Evolutionary conservation across 1,284 basidiomycete species (phyloP).

Genomic region (Apiotrichum porosum): DNA sequence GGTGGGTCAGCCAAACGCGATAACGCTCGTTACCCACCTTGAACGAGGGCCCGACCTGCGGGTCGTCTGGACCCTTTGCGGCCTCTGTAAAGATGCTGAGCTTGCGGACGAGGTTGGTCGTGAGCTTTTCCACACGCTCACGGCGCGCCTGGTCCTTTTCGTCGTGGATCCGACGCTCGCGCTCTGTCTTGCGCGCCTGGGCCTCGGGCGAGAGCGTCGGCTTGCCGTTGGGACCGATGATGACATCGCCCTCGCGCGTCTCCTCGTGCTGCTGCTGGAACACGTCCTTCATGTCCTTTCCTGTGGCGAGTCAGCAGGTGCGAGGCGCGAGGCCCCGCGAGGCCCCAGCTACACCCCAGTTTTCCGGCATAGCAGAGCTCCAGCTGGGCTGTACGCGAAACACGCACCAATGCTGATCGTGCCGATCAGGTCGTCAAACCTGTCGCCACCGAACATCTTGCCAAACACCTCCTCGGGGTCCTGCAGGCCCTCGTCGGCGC

Average conservation of each 20-base stretch:
- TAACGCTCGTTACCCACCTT: no score
- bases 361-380: no score
- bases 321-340: no score
- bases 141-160: slow-evolving; percentile 75
- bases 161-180: slow-evolving; percentile 68
- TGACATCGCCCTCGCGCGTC: slow-evolving; percentile 37
- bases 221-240: slow-evolving; percentile 45
- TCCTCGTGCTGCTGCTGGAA: slow-evolving; percentile 86
- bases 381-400: neutral
- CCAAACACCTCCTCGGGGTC: slow-evolving; percentile 88
- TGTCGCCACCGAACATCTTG: slow-evolving; percentile 69
- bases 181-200: slow-evolving; percentile 62
- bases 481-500: slow-evolving; percentile 42
- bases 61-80: slow-evolving; percentile 64
- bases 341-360: no score
- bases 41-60: slow-evolving; percentile 54
- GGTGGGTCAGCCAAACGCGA: no score
- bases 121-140: slow-evolving; percentile 75
- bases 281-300: slow-evolving; percentile 95
- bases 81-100: slow-evolving; percentile 89
- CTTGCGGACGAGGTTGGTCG: slow-evolving; percentile 78
- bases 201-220: slow-evolving; percentile 72
- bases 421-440: slow-evolving; percentile 53
- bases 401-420: slow-evolving; percentile 49
- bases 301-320: slow-evolving; percentile 57